Base-by-base conservation (phyloP, 2,329 filamentous ascomycete species). In the Fusarium beomiforme region DNA sequence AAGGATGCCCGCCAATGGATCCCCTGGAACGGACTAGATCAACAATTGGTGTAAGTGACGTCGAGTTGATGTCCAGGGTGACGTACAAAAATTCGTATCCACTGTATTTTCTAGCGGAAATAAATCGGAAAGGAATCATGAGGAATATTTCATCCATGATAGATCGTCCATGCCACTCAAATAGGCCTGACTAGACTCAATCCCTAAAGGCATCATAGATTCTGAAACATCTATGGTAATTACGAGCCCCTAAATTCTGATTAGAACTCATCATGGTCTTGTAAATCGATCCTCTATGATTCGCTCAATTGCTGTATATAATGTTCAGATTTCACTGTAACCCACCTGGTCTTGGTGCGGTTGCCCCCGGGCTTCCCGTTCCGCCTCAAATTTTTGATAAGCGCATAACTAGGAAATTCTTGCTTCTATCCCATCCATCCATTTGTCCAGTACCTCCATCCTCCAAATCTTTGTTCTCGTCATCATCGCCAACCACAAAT, bases 11-110 rank as follows among this genome's bases (percentile, higher is more conserved):
- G 69, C 69, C 29, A 37, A 51, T 51, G 31, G 31, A 49, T 59
- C 53, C 62, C 56, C 65, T 24, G 50, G 62, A 53, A 44, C 33
- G 47, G 42, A 39, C 63, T 67, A 61, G 51, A 39, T 50, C 33
- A 57, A 42, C 46, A 51, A 42, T 60, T 51, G 51, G 33, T 67
- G 37, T 58, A 67, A 68, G 78, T 79, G 78, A 79, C 78, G 78
- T 79, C 76, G 76, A 47, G 46, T 49, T 56, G 43, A 59, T 26
- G 44, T 41, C 23, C 24, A 44, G 47, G 57, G 70, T 72, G 70
- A 72, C 70, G 70, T 72, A 63, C 50, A 59, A 42, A 42, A 42
- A 39, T 33, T 54, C 66, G 61, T 61, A 59, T 19, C 54, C 34
- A 47, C 33, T 36, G 17, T 41, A 33, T 53, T 31, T 62, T 21